Evolutionary conservation across 1,139 yeast species (phyloP), one percentile per base, ranked within the genome.

Genomic region (Pneumocystis jirovecii): DNA sequence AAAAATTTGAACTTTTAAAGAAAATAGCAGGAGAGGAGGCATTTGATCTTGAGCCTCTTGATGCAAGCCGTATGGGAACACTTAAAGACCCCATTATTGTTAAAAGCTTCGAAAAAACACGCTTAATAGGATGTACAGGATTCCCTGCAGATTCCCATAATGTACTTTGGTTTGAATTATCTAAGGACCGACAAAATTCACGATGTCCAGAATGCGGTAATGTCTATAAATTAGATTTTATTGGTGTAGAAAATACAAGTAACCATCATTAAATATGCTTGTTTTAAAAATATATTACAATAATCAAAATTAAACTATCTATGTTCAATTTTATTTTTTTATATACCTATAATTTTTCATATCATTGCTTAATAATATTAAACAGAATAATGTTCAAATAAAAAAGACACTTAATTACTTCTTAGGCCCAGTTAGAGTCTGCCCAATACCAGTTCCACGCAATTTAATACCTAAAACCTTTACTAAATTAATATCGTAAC

Each of bases 121-220:
- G 97, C 82, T 91, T 89, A 76, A 93, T 95, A 73, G 99, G 97
- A 69, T 93, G 98, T 81, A 87, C 95, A 72, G 99, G 99, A 75
- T 84, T 89, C 72, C 96, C 95, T 74, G 96, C 93, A 68, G 96
- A 90, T 71, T 83, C 89, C 68, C 97, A 91, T 80, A 85, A 84
- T 73, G 85, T 64, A n/a, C 64, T 70, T 35, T 93, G 98, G 97
- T 83, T 93, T 81, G 86, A 86, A 79, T 96, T 96, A 73, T 42
- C 45, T 21, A 87, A 91, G 72, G 84, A 82, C 71, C 89, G 84
- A 66, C 81, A 87, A 79, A 86, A 86, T 70, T 89, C 89, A 71
- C 90, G 99, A 85, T 95, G 97, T 82, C 89, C 97, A 96, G 97
- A 91, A 78, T 93, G 97, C 79, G 99, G 99, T 78, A 86, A 91